Evolutionary conservation across 192 early-diverging fungal species (phyloP).

Genomic region (Podila clonocystis): DNA sequence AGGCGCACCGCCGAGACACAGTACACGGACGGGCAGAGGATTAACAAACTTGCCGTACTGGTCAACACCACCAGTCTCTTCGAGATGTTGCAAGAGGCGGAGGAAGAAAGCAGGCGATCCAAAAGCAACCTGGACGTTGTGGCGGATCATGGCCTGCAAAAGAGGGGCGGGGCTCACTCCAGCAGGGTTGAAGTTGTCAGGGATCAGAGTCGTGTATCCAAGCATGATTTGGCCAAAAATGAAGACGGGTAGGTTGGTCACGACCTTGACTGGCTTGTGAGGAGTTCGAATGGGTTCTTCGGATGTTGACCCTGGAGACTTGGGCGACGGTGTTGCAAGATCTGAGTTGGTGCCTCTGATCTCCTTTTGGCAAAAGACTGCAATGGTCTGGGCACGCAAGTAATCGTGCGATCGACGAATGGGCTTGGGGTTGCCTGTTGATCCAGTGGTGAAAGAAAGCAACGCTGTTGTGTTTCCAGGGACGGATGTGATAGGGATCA

Average conservation of each 20-base stretch:
- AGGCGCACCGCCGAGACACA: constrained; percentile 44
- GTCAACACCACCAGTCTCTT: constrained; percentile 32
- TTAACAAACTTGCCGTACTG: constrained; percentile 33
- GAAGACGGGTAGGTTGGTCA: constrained; percentile 46
- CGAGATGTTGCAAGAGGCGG: constrained; percentile 35
- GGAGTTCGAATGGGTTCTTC: neutral
- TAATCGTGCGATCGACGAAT: constrained; percentile 48
- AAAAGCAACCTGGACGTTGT: constrained; percentile 49
- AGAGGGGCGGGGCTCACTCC: constrained; percentile 40
- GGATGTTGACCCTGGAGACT: neutral
- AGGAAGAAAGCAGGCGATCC: constrained; percentile 46
- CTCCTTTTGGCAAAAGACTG: constrained; percentile 47
- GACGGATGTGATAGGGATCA: constrained; percentile 31
- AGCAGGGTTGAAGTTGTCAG: constrained; percentile 47
- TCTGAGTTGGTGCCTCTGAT: constrained; percentile 24
- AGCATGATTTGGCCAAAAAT: constrained; percentile 52
- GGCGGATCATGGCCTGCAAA: constrained; percentile 45
- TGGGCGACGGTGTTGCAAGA: neutral
- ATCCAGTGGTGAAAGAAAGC: constrained; percentile 50
- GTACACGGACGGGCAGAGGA: constrained; percentile 38
- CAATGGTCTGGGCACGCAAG: constrained; percentile 44
- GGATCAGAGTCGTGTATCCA: constrained; percentile 46
- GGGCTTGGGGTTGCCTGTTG: constrained; percentile 50
- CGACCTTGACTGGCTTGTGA: constrained; percentile 39
- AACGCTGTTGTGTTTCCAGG: constrained; percentile 39